Base-by-base conservation (phyloP, 805 yeast genomes). In the Candida germanica region DNA sequence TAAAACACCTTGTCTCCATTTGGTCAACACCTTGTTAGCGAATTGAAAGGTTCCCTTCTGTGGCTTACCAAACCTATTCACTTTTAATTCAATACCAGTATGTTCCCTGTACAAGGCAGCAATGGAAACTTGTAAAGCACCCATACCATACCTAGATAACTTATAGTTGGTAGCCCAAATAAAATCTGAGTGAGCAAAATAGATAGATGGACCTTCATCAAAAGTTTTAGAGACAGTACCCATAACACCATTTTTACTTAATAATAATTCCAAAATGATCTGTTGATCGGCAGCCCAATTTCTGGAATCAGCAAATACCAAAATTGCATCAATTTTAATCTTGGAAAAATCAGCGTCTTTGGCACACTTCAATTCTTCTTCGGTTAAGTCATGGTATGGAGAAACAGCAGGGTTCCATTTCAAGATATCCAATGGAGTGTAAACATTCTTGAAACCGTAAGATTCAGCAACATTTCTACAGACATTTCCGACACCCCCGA, bases 241-340 rank as follows among this genome's bases (percentile, higher is more conserved):
- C 88, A 87, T 83, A 27, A 74, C 77, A 51, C 96, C 96, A 40
- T 75, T 65, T 49, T 83, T 75, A 38, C 88, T 79, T 59, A 87
- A 67, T 36, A 87, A 70, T 50, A 87, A 67, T 54, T 87, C 96
- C 54, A 86, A 67, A 43, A 87, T 85, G 54, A 87, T 85, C 60
- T 87, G 96, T 59, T 86, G 88, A 60, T 87, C 96, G 19, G 87
- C 87, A 28, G 95, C 95, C 94, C 94, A 86, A 55, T 86, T 87
- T 62, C 94, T 75, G 6, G 93, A 80, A 64, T 87, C 96, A 8
- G 95, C 95, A 68, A 87, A 87, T 29, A 87, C 95, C 55, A 87
- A 65, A 39, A 87, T 83, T 10, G 91, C 94, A 44, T 87, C 89
- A 44, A 87, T 83, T 14, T 71, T 59, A 25, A 75, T 67, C 54